Evolutionary conservation across 2,329 filamentous ascomycete genomes (phyloP).

Genomic region (Canariomyces notabilis): DNA sequence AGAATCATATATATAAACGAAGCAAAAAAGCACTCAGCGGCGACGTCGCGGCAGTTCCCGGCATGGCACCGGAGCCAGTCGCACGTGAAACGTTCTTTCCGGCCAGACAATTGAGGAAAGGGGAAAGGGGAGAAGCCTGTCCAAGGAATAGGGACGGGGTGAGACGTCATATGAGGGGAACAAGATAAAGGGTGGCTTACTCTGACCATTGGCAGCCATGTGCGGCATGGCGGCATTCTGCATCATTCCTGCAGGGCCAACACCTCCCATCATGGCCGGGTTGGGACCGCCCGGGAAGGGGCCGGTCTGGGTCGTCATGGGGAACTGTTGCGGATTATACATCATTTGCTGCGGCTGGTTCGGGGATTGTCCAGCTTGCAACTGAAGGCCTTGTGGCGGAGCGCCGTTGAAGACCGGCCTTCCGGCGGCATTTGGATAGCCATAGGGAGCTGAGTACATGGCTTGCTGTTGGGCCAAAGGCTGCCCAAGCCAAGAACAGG

Average conservation of each 20-base stretch:
- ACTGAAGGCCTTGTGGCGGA: conserved; percentile 43
- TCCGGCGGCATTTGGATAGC: conserved; percentile 48
- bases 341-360: conserved; percentile 49
- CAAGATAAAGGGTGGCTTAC: conserved; percentile 39
- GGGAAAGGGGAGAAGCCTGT: conserved; percentile 10
- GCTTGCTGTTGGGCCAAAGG: conserved; percentile 26
- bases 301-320: conserved; percentile 46
- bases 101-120: conserved; percentile 13
- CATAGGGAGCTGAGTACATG: conserved; percentile 55
- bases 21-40: not conserved
- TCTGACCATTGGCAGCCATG: conserved; percentile 56
- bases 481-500: conserved; percentile 22
- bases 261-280: conserved; percentile 48
- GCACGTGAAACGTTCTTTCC: not conserved
- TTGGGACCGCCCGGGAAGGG: conserved; percentile 48
- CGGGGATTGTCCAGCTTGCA: conserved; percentile 41
- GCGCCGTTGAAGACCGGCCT: conserved; percentile 49
- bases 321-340: conserved; percentile 56
- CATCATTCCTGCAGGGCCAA: conserved; percentile 57
- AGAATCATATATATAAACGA: not conserved
- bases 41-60: conserved; percentile 7
- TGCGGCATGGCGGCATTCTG: conserved; percentile 55
- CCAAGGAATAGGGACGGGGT: conserved; percentile 15
- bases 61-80: not conserved
- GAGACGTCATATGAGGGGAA: conserved; percentile 11